phyloP scores from a whole-genome alignment of 345 rosid genomes.

The Eucalyptus guilfoylei region DNA sequence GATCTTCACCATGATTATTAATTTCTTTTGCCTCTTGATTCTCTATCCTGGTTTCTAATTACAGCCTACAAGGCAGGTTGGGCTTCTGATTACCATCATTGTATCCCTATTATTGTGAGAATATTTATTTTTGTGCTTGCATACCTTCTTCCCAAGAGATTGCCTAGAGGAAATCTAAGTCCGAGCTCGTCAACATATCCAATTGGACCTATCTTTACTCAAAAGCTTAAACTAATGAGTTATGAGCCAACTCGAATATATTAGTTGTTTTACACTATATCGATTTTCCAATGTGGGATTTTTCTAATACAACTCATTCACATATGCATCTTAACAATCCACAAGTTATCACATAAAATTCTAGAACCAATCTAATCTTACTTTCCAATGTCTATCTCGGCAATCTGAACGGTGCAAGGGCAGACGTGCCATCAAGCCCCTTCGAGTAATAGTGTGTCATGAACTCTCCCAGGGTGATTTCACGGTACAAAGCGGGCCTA shows the following conservation, averaged over 20 bases:
- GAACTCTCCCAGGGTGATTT: background rate
- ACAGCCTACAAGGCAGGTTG: background rate
- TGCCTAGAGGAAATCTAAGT: too few relatives aligned
- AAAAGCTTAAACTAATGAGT: too few relatives aligned
- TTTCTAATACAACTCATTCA: too few relatives aligned
- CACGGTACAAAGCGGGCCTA: slow-evolving; percentile 8
- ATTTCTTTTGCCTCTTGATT: background rate
- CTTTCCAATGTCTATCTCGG: background rate
- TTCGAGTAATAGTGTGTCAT: background rate
- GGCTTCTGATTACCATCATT: background rate
- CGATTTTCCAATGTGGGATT: too few relatives aligned
- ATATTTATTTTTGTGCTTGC: background rate
- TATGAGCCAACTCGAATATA: too few relatives aligned
- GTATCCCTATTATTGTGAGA: background rate
- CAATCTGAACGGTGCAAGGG: background rate
- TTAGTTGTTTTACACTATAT: too few relatives aligned
- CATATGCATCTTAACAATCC: too few relatives aligned
- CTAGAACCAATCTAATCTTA: background rate
- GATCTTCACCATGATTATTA: too few relatives aligned
- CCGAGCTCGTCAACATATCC: too few relatives aligned
- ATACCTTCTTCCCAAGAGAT: background rate
- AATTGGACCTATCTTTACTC: too few relatives aligned
- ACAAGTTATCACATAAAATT: background rate
- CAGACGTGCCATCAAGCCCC: background rate
- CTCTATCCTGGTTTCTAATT: background rate